A percentile compares a stretch with the other conserved stretches of the same genome.
These are phyloP conservation scores for Yarrowia alimentaria DNA, from an alignment of 805 yeast genomes.

Conservation along the genomic window DNA sequence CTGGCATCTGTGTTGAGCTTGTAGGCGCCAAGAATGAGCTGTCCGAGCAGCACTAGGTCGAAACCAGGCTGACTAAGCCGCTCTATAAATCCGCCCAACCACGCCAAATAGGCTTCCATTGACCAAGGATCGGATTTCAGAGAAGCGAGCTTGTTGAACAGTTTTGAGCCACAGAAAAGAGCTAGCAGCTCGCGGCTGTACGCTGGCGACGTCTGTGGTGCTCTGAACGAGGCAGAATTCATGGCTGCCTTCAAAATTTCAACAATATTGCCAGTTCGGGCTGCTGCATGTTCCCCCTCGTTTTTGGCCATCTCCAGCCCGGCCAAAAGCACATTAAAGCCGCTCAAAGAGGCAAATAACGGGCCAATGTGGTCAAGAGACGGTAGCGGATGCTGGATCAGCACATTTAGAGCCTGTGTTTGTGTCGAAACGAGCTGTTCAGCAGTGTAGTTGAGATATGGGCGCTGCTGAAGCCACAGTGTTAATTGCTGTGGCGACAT, in stretches of 20 bases:
- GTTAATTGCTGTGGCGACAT: no score
- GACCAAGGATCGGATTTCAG: no score
- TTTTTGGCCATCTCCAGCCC: not conserved
- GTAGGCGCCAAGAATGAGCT: not conserved
- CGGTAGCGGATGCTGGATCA: not conserved
- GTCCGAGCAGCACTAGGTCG: not conserved
- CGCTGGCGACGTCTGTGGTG: not conserved
- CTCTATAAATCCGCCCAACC: slow-evolving; percentile 8
- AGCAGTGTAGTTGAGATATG: no score
- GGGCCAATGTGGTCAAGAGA: not conserved
- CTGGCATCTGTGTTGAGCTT: not conserved
- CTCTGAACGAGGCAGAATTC: not conserved
- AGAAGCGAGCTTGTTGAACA: slow-evolving; percentile 4
- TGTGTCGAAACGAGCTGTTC: not conserved
- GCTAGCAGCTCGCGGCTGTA: slow-evolving; percentile 3
- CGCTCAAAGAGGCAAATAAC: not conserved
- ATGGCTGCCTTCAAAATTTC: not conserved
- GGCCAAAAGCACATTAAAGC: not conserved
- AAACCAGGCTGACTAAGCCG: no score
- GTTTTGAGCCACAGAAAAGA: not conserved
- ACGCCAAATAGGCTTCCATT: not conserved
- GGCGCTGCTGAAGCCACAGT: no score
- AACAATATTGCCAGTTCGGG: not conserved
- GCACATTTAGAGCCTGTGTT: not conserved
- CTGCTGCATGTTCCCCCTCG: not conserved